Percentiles rank a stretch among this genome's conserved stretches.
Conservation (phyloP, 2,329 filamentous ascomycete species). For the Aspergillus intermedius region DNA sequence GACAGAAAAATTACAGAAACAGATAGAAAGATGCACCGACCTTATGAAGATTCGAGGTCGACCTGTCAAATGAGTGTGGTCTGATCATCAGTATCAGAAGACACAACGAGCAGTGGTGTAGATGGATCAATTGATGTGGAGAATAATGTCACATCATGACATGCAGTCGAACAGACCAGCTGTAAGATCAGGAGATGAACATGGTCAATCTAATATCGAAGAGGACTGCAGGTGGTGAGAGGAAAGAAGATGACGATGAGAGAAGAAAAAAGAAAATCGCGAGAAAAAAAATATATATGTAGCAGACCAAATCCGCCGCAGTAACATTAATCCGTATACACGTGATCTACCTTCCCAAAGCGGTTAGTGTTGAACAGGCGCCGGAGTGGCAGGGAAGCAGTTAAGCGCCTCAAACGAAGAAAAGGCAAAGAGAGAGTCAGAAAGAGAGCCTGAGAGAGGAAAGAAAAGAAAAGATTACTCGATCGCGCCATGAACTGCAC, state of each 20-base stretch:
- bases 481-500: slow-evolving; percentile 1
- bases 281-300: slow-evolving; percentile 1
- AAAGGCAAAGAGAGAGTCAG: slow-evolving; percentile 11
- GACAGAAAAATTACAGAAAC: slow-evolving; percentile 5
- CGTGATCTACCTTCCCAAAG: slow-evolving; percentile 1
- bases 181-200: too few species aligned
- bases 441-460: background rate
- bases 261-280: slow-evolving; percentile 9
- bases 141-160: background rate
- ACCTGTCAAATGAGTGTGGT: background rate
- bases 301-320: slow-evolving; percentile 1
- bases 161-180: background rate
- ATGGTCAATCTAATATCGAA: background rate
- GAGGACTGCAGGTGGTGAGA: background rate
- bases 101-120: background rate
- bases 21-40: slow-evolving; percentile 17
- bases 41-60: slow-evolving; percentile 5
- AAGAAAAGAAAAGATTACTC: too few species aligned
- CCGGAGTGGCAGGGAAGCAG: too few species aligned
- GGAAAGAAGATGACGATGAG: slow-evolving; percentile 7
- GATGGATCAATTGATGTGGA: background rate
- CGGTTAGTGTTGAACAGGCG: slow-evolving; percentile 10
- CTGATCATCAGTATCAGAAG: background rate
- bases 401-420: background rate
- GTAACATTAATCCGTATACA: slow-evolving; percentile 6